Evolutionary conservation across 2,329 filamentous ascomycete genomes (phyloP).

Genomic region (Pyricularia grisea): DNA sequence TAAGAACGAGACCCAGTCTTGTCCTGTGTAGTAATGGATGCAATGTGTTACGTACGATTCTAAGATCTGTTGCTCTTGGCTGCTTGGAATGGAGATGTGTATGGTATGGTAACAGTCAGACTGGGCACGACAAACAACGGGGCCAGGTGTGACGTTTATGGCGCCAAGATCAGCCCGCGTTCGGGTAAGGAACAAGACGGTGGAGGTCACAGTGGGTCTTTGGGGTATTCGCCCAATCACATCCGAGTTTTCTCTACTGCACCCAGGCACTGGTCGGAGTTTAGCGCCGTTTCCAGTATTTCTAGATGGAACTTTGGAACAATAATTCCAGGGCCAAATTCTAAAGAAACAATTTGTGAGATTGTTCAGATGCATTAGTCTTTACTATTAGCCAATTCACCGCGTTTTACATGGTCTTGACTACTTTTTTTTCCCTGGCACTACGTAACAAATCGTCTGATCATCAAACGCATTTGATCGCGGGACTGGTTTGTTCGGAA

Average conservation of each 20-base stretch:
- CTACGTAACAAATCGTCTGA: neutral
- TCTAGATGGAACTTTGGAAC: neutral
- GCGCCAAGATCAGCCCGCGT: neutral
- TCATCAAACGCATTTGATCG: neutral
- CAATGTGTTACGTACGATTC: neutral
- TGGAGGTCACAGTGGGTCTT: neutral
- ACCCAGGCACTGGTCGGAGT: neutral
- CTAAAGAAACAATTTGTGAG: neutral
- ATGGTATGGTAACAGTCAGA: neutral
- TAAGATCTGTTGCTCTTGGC: neutral
- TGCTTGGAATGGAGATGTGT: neutral
- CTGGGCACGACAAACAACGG: neutral
- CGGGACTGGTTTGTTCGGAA: neutral
- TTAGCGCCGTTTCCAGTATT: neutral
- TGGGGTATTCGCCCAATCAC: neutral
- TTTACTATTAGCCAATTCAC: constrained; percentile 1
- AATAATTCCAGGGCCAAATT: neutral
- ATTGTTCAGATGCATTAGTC: neutral
- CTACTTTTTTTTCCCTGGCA: neutral
- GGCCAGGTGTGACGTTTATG: constrained; percentile 3
- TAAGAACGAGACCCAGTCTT: neutral
- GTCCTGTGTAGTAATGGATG: neutral
- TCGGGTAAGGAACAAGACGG: neutral
- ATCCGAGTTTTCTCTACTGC: neutral
- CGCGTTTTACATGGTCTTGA: neutral